Base-by-base conservation (phyloP, 306 rosid species). In the Vigna reflexopilosa region DNA sequence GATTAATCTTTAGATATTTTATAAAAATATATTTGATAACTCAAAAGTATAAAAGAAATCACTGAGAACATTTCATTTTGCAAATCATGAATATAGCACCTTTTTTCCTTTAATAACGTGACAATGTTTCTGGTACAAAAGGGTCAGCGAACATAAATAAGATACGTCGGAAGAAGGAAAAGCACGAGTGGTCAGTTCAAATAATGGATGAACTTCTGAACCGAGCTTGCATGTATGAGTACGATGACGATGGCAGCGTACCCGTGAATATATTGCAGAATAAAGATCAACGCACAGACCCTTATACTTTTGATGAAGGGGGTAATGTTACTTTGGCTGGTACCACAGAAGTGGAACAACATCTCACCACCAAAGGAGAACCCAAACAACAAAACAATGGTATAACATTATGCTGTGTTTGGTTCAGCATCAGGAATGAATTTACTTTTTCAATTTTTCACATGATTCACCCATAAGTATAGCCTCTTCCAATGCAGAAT, bases 151-250 rank as follows among this genome's bases (percentile, higher is more conserved):
- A 14, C n/a, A 4, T 81, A 26, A 42, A 1, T 11, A 76, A 40
- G 51, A n/a, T 81, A 40, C 67, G 45, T 0, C 24, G 72, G 34
- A 81, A 51, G 59, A 81, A 81, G 77, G 73, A 76, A 34, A 76
- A 69, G 38, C 73, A 81, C 66, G n/a, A 56, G 4, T 69, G 85
- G 85, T 59, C 81, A 12, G 73, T 10, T 22, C 85, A 81, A 75
- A 50, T 76, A 67, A n/a, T 61, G 85, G 19, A 76, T 38, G 61
- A 26, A 62, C 73, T 81, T 61, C 67, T 81, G 28, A 6, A 14
- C 0, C 30, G 32, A 36, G 52, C 66, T 24, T 61, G 36, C 17
- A 10, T 17, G 12, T 76, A 81, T 59, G 77, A 75, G 81, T 76
- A 76, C 34, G 85, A 69, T 13, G 51, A 68, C 20, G 7, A 4